Evolutionary conservation across 305 asterid species (phyloP), one percentile per base, ranked within the genome.

Genomic region (Fraxinus albicans): DNA sequence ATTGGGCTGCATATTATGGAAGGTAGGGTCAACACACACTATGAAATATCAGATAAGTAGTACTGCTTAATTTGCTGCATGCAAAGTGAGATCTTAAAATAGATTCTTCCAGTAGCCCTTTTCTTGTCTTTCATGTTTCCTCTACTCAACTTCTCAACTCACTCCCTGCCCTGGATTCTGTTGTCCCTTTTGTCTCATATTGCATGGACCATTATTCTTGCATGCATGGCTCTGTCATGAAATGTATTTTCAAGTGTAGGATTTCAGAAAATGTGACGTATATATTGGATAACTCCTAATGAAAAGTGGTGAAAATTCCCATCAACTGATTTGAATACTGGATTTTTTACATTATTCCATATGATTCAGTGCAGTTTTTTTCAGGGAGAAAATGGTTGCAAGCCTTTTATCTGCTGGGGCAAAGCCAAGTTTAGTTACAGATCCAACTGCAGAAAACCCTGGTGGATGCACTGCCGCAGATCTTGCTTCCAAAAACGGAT

Each of bases 1-100:
- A 97, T 82, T 95, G 97, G 98, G 99, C 99, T 79, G 98, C 99
- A 34, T 90, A 86, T 90, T 88, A 85, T 86, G 99, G 99, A 89
- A 93, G 98, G 99, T 90, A 87, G 17, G 36, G n/a, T 84, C 38
- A 73, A 77, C n/a, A 31, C 42, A 15, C 76, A 1, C 9, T n/a
- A 69, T 69, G 76, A 70, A 31, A 70, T 70, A 38, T 53, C 63
- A 53, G 63, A 53, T 53, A 36, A 34, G 40, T 47, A 47, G 58
- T 47, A 47, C 58, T 47, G 58, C 19, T 13, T 47, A 13, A 47
- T 70, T 13, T 67, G 34, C 12, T 23, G 10, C 29, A 25, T 8
- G 29, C 34, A 8, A 21, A 21, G 70, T 60, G 70, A 60, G 15
- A 60, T 60, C 70, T 60, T 60, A 53, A 53, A 60, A 7, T 21